Base-by-base conservation (phyloP, 2,329 filamentous ascomycete species). In the Aspergillus sp. region DNA sequence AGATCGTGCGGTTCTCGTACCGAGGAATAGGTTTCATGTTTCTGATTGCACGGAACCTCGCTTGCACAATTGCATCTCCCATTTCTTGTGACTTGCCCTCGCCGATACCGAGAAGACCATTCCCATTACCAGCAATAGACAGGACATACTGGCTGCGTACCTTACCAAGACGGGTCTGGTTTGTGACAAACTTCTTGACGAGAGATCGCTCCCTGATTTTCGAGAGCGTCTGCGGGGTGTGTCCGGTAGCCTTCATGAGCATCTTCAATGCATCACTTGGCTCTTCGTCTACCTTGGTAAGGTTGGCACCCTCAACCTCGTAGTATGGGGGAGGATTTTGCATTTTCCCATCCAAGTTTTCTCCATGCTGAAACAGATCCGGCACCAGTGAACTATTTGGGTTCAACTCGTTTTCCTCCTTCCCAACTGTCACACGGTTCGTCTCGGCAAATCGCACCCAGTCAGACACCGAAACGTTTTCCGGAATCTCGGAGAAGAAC, bases 121-220 rank as follows among this genome's bases (percentile, higher is more conserved):
- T 84, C 58, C 86, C 84, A 76, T 98, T 96, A 52, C 95, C 95
- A 6, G 92, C 93, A 65, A 97, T 87, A 41, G 87, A 87, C 60
- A 98, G 78, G 66, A 86, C 82, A 68, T 93, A 96, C 41, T 82
- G 68, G 74, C 88, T 90, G 65, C 84, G 83, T 59, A 99, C 88
- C 82, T 98, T 99, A 72, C 95, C 95, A 77, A 99, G 86, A 80
- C 93, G 90, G 21, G 95, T 98, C 82, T 98, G 93, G 78, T 99
- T 98, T 64, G 85, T 81, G 58, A 99, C 95, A 41, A 77, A 76
- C 69, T 93, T 90, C 4, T 72, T 70, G 47, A 96, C 89, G 47
- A 99, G 78, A 48, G 83, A 81, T 82, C 96, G 96, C 63, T 84
- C 78, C 57, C 84, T 81, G 58, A 96, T 75, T 2, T 65, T 68